Evolutionary conservation across 148 eudicot genomes (phyloP).

Genomic region (Pharnaceum exiguum): DNA sequence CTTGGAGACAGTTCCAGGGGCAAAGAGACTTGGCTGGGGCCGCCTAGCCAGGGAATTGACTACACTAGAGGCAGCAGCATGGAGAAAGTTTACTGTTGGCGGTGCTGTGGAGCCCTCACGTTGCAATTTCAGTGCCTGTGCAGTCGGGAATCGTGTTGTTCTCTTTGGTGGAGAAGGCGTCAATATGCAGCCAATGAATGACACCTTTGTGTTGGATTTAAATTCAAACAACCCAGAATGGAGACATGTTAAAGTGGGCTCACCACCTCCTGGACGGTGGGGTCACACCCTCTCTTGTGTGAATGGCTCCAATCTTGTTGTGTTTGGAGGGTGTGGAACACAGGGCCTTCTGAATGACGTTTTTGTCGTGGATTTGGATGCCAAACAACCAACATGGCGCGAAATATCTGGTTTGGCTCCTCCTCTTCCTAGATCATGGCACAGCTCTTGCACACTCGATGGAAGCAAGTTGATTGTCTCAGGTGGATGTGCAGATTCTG

Average conservation of each 20-base stretch:
- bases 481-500: constrained; percentile 97
- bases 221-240: constrained; percentile 75
- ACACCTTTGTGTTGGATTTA: constrained; percentile 85
- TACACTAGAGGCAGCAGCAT: constrained; percentile 91
- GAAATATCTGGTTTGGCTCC: constrained; percentile 92
- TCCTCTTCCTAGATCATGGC: constrained; percentile 95
- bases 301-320: constrained; percentile 75
- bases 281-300: constrained; percentile 90
- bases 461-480: constrained; percentile 92
- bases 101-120: constrained; percentile 96
- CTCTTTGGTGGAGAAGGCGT: constrained; percentile 93
- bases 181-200: constrained; percentile 94
- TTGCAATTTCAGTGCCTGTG: constrained; percentile 97
- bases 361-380: constrained; percentile 78
- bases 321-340: constrained; percentile 92
- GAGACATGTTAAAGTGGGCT: constrained; percentile 79
- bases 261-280: constrained; percentile 98
- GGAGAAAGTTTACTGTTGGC: constrained; percentile 80
- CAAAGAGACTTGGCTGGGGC: constrained; percentile 92
- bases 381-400: constrained; percentile 91
- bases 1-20: constrained; percentile 79
- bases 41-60: constrained; percentile 87
- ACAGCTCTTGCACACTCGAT: constrained; percentile 93
- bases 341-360: constrained; percentile 89
- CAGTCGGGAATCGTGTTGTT: constrained; percentile 90